Conservation (phyloP, 2,329 filamentous ascomycete genomes). For the Penicillium psychrosexuale region DNA sequence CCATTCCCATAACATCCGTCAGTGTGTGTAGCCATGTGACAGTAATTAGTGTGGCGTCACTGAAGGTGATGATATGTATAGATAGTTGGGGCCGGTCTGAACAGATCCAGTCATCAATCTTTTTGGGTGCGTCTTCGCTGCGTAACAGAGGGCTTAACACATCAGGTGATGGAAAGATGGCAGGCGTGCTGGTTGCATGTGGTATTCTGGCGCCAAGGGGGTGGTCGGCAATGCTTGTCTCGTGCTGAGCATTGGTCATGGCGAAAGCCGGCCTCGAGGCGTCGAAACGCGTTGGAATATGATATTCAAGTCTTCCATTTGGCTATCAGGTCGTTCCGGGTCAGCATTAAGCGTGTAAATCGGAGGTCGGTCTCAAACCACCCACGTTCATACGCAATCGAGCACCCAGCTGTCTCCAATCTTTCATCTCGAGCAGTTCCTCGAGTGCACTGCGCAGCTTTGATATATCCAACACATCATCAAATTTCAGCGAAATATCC, state of each 20-base stretch:
- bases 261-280: neutral
- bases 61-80: neutral
- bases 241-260: neutral
- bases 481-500: neutral
- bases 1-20: neutral
- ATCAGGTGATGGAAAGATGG: neutral
- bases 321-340: neutral
- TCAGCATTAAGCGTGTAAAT: neutral
- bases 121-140: neutral
- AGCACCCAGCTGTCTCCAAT: neutral
- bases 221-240: neutral
- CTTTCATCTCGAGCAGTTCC: neutral
- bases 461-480: neutral
- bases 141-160: neutral
- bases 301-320: neutral
- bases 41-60: neutral
- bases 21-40: neutral
- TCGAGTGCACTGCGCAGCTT: neutral
- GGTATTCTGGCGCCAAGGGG: neutral
- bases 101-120: neutral
- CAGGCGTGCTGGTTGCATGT: neutral
- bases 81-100: neutral
- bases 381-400: neutral
- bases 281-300: neutral
- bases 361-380: neutral